These are phyloP conservation scores for Thelonectria discophora DNA, from an alignment of 2,329 filamentous ascomycete genomes.

Conservation along the genomic window DNA sequence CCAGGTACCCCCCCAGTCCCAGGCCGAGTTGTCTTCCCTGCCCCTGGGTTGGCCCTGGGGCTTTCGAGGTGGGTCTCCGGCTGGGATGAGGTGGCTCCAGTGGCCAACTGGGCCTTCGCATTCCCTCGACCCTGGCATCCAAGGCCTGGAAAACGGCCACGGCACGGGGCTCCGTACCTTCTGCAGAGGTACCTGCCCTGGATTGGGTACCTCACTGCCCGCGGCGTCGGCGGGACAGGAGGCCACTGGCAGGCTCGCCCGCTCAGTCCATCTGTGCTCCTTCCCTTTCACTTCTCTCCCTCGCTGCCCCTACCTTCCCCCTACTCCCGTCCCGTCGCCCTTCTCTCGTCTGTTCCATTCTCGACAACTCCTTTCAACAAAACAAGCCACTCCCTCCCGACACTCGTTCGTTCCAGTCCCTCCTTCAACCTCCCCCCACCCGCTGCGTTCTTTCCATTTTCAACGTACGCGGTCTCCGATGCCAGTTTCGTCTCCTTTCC, in stretches of 20 bases:
- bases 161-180: conserved; percentile 6
- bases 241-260: conserved; percentile 1
- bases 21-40: conserved; percentile 13
- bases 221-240: not conserved
- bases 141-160: conserved; percentile 21
- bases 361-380: conserved; percentile 52
- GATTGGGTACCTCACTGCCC: conserved; percentile 9
- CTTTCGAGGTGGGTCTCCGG: conserved; percentile 9
- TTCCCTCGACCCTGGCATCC: conserved; percentile 23
- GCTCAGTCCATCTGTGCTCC: conserved; percentile 14
- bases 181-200: conserved; percentile 1
- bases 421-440: conserved; percentile 47
- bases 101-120: conserved; percentile 21
- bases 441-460: conserved; percentile 37
- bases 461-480: conserved; percentile 35
- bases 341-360: conserved; percentile 33
- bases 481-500: conserved; percentile 34
- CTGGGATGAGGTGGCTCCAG: conserved; percentile 14
- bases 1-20: conserved; percentile 19
- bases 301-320: conserved; percentile 34
- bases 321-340: conserved; percentile 31
- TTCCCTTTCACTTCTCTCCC: conserved; percentile 33
- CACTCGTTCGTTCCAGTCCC: conserved; percentile 53
- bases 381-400: conserved; percentile 50
- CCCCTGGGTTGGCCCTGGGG: conserved; percentile 14